Base-by-base conservation (phyloP, 106 monocot genomes). In the Acanthochlamys bracteata region DNA sequence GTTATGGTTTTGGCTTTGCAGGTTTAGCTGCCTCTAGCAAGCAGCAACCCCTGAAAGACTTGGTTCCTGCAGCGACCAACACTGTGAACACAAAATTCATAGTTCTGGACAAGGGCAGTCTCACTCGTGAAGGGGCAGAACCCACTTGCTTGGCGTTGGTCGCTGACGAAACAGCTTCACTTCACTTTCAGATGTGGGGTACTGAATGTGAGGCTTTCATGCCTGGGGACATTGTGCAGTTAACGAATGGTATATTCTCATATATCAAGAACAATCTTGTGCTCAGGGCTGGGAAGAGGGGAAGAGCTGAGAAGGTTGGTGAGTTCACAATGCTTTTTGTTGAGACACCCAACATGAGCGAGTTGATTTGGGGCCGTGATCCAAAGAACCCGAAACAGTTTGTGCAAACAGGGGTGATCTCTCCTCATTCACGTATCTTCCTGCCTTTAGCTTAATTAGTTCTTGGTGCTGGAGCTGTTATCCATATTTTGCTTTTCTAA, bases 311-410 rank as follows among this genome's bases (percentile, higher is more conserved):
- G 69, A 98, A 91, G 75, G 72, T 85, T 7, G 88, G 96, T 9
- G 88, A 91, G 64, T 98, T 98, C 66, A 79, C 82, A 20, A 91
- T 91, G 96, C 8, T 73, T 11, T 91, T 98, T 66, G 96, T 88
- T 2, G 96, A 96, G 81, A 67, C 77, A 3, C 96, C 91, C 17
- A 91, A 96, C 61, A 85, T 96, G 84, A 96, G 90, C 9, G 91
- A 91, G 75, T 72, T 85, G 46, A 67, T 58, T 17, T 92, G 83
- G 79, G 59, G 4, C 4, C 68, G 63, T 22, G 81, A 84, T 59
- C 76, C 76, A 20, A 61, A 27, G 24, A 76, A 87, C 52, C 68
- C 86, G 0, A 84, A 74, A 73, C 75, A 66, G 47, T 70, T 90
- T 54, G 57, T 80, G 25, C 71, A 71, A 63, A 76, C 82, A 53